Evolutionary conservation across 106 monocot species (phyloP), one percentile per base, ranked within the genome.

Genomic region (Dioscorea alata): DNA sequence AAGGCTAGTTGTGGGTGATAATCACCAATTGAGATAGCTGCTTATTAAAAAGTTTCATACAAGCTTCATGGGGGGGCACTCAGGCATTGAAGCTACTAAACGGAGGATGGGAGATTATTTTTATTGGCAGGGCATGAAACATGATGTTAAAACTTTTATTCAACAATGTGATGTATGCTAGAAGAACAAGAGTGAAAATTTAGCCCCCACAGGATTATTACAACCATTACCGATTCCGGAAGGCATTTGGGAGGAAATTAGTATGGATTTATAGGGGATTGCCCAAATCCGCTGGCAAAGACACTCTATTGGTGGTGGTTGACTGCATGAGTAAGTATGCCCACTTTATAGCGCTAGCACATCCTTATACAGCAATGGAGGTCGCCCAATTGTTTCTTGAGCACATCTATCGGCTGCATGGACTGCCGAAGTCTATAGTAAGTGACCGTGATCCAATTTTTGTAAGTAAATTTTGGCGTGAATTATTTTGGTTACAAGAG

Each of bases 201-300:
- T n/a, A n/a, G n/a, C n/a, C n/a, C n/a, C n/a, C n/a, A n/a, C n/a
- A n/a, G n/a, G n/a, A n/a, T n/a, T n/a, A n/a, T n/a, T n/a, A n/a
- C n/a, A n/a, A n/a, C n/a, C n/a, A n/a, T n/a, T n/a, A n/a, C n/a
- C n/a, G n/a, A n/a, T n/a, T n/a, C n/a, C n/a, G n/a, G n/a, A n/a
- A n/a, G n/a, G n/a, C n/a, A n/a, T n/a, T n/a, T n/a, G n/a, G n/a
- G n/a, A n/a, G 12, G 69, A 76, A 0, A 15, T 69, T 1, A 23
- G 17, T 1, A 62, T 76, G 52, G 76, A 76, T 70, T 70, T 16
- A 58, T 76, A 4, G 64, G 8, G 57, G 24, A 0, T 21, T 76
- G 0, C 69, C 76, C 8, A 33, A 23, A 14, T 50, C 53, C 0
- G 10, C 19, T 0, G 33, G 54, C 6, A 13, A 14, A 1, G n/a